Evolutionary conservation across 805 yeast genomes (phyloP), one percentile per base, ranked within the genome.

Genomic region (Jamesozyma hellenica): DNA sequence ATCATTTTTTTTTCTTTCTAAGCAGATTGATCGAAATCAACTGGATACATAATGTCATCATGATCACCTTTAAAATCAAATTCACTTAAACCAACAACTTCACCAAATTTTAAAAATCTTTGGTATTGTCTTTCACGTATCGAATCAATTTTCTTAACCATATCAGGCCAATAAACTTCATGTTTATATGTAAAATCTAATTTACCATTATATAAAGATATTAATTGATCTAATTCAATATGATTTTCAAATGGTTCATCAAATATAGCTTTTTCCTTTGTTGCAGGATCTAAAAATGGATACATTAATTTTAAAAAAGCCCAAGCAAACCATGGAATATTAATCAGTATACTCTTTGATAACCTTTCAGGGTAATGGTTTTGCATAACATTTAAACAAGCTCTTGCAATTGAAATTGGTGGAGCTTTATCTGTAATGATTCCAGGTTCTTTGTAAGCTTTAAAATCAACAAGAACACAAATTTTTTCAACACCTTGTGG

Each of bases 401-500:
- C 74, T 44, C 68, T 69, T 17, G 75, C 70, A 39, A 69, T 68
- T 27, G 72, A 63, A 21, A 68, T 51, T 2, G 77, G 75, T 3
- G 76, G 79, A 61, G 68, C 54, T 57, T 71, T 56, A 36, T 60
- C 60, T n/a, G 55, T 48, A 13, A 56, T 51, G 13, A 60, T 50
- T 8, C 65, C 66, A 1, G 60, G 56, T 17, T 53, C 62, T 29
- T 54, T 60, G 34, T 58, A 60, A 13, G 71, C 67, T 46, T 74
- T 71, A 55, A 75, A 74, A 53, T 75, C 80, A 30, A 73, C 73
- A 40, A 75, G 58, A 16, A 74, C 63, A 7, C 79, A 75, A 26
- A 74, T 55, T 3, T 73, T 66, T 39, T 74, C 79, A 36, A 72
- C 77, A 28, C 79, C 79, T 34, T 74, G 75, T 4, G 79, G 79